phyloP scores from a whole-genome alignment of 768 basidiomycete genomes.

The Chalciporus chontae region DNA sequence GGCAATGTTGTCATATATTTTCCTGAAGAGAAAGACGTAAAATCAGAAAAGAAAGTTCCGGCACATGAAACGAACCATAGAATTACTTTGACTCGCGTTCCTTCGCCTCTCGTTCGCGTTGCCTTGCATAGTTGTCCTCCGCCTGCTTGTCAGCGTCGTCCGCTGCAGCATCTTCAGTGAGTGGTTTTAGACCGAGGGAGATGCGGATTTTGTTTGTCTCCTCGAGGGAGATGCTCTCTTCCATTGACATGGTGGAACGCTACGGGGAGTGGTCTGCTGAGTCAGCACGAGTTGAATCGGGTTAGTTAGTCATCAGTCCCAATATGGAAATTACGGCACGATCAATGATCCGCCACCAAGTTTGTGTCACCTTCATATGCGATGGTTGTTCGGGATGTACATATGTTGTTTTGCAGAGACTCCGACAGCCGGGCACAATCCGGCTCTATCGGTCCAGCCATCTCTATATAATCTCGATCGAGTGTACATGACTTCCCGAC shows the following conservation, averaged over 20 bases:
- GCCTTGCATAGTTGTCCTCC: slow-evolving; percentile 79
- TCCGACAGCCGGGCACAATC: slow-evolving; percentile 5
- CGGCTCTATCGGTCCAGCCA: too few species aligned
- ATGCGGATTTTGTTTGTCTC: slow-evolving; percentile 97
- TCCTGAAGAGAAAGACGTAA: slow-evolving; percentile 41
- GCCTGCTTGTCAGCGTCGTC: slow-evolving; percentile 79
- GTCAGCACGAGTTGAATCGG: slow-evolving; percentile 1
- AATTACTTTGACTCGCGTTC: slow-evolving; percentile 76
- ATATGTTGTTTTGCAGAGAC: neutral
- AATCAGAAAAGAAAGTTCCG: slow-evolving; percentile 16
- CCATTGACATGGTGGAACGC: slow-evolving; percentile 55
- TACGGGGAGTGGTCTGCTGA: neutral
- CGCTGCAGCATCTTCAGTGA: slow-evolving; percentile 75
- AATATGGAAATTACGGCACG: neutral
- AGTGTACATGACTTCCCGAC: neutral
- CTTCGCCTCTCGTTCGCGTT: slow-evolving; percentile 64
- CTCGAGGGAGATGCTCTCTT: slow-evolving; percentile 87
- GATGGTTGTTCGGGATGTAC: too few species aligned
- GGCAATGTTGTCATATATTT: slow-evolving; percentile 70
- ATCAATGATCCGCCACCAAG: neutral
- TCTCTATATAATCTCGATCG: neutral
- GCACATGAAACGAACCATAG: slow-evolving; percentile 17
- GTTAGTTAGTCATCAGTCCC: neutral
- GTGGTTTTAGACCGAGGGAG: slow-evolving; percentile 88
- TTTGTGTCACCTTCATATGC: too few species aligned